A percentile compares a stretch with the other conserved stretches of the same genome.
These are phyloP conservation scores for Pestalotiopsis sp. DNA, from an alignment of 2,329 filamentous ascomycete genomes.

Conservation along the genomic window DNA sequence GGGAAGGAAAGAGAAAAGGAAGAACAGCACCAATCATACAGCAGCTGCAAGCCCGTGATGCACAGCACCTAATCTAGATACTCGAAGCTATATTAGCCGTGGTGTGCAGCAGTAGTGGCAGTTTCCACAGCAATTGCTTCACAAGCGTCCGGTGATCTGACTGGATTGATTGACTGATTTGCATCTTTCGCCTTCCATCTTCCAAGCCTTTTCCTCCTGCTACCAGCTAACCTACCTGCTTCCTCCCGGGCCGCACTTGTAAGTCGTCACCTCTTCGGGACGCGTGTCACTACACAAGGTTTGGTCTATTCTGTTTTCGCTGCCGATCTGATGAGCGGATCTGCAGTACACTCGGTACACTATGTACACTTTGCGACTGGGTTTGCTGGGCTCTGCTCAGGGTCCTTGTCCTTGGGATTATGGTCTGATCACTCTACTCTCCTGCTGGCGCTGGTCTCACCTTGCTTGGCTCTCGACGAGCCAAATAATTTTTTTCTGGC, in stretches of 20 bases:
- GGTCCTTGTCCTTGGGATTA: not conserved
- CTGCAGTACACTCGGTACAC: not conserved
- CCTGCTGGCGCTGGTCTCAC: not conserved
- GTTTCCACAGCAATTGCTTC: not conserved
- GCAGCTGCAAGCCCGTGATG: not conserved
- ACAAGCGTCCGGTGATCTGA: not conserved
- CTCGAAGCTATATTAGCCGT: not conserved
- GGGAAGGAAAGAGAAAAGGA: not conserved
- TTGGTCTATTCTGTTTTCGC: slow-evolving; percentile 7
- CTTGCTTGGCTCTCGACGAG: not conserved
- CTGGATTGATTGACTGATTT: not conserved
- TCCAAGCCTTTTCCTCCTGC: not conserved
- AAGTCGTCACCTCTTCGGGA: slow-evolving; percentile 4
- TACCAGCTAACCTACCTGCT: not conserved
- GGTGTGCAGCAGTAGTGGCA: not conserved
- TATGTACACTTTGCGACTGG: not conserved
- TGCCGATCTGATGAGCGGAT: slow-evolving; percentile 8
- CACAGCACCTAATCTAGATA: not conserved
- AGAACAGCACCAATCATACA: not conserved
- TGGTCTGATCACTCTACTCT: no score
- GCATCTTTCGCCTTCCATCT: not conserved
- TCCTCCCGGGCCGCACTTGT: not conserved
- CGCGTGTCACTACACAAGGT: slow-evolving; percentile 8
- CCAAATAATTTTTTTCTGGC: not conserved
- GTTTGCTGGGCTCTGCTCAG: not conserved